A percentile compares a stretch with the other conserved stretches of the same genome.
These are phyloP conservation scores for Colletotrichum destructivum DNA, from an alignment of 2,329 filamentous ascomycete genomes.

Conservation along the genomic window DNA sequence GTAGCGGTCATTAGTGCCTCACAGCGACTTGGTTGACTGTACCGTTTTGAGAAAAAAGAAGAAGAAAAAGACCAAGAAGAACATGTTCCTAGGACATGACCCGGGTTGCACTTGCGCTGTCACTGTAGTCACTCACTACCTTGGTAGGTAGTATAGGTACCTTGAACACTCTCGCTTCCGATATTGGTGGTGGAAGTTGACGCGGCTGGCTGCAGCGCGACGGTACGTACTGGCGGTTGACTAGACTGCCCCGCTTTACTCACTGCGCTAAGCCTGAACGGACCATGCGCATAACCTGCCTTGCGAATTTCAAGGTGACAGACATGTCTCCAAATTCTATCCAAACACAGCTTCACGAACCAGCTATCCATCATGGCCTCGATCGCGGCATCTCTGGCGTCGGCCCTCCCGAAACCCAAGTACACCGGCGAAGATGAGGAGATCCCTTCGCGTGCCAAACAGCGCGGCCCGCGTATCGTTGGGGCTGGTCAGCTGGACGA, in stretches of 20 bases:
- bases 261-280: constrained; percentile 17
- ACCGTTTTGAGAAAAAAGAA: background rate
- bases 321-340: constrained; percentile 36
- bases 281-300: constrained; percentile 38
- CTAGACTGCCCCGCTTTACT: background rate
- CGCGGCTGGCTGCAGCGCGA: background rate
- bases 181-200: background rate
- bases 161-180: too few species aligned
- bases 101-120: background rate
- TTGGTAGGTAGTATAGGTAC: too few species aligned
- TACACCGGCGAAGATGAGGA: constrained; percentile 94
- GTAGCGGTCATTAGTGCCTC: background rate
- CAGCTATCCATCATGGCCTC: constrained; percentile 70
- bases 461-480: constrained; percentile 86
- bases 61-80: background rate
- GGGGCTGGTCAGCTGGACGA: constrained; percentile 86
- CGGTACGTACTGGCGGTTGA: constrained; percentile 13
- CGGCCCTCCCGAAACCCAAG: constrained; percentile 88
- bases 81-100: background rate
- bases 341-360: constrained; percentile 31
- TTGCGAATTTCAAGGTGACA: constrained; percentile 42
- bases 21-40: fast-evolving
- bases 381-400: constrained; percentile 80
- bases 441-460: constrained; percentile 77
- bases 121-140: too few species aligned